Base-by-base conservation (phyloP, 306 rosid genomes). In the Cicer yamashitae region DNA sequence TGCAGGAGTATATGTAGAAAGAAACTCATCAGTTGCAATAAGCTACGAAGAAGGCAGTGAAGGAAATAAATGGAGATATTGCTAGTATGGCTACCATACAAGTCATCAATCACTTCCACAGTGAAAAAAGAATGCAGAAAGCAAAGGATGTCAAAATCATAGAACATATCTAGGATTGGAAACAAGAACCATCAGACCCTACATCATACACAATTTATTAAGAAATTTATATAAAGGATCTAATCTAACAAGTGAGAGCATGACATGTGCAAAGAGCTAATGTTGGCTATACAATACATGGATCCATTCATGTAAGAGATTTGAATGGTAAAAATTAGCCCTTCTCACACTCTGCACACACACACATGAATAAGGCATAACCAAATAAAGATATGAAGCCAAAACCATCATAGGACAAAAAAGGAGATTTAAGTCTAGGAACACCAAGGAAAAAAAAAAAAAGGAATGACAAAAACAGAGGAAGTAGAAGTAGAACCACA, bases 61-160 rank as follows among this genome's bases (percentile, higher is more conserved):
- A 15, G 58, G 45, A 73, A 43, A 0, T 18, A 56, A 22, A 39
- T 13, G 34, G 58, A 9, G 37, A 10, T 9, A 6, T 47, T 45
- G 47, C 58, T 59, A 9, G 39, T 18, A 72, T 22, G 56, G 59
- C 57, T n/a, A 37, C 46, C 47, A n/a, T 5, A 20, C 58, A 30
- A 59, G 37, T 15, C 34, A 73, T 5, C 37, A 56, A 56, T 20
- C 43, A 13, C 18, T 15, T 48, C 63, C 40, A n/a, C 15, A 15
- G 9, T 20, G 77, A 25, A 15, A 44, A 22, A 58, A 45, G 34
- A 73, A 44, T 0, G 1, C 44, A 8, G 34, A 69, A 69, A 50
- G 60, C 30, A 69, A 48, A 69, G 60, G 74, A 48, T 69, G 14
- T 8, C 25, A 50, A 69, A 34, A 50, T 34, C 47, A n/a, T 69